Evolutionary conservation across 176 grass and related monocot genomes (phyloP), one percentile per base, ranked within the genome.

Genomic region (Aegilops umbellulata): DNA sequence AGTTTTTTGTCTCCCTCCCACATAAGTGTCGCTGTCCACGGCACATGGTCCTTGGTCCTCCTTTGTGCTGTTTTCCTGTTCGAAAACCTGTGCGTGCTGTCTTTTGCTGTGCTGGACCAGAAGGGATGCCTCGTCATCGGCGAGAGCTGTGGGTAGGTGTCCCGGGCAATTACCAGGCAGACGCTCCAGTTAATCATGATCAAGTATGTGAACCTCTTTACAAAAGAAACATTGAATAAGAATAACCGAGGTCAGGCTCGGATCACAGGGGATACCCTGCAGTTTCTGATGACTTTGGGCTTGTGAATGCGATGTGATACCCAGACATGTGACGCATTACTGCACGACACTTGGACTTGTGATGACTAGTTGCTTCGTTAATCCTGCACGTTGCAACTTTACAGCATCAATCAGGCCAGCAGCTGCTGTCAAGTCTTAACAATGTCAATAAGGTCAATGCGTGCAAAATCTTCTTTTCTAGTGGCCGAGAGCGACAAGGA

Each of bases 1-100:
- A 53, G 49, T 19, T 53, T 53, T 23, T 53, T 35, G 55, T 12
- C 27, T 23, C 13, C 77, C 27, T 38, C 76, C 1, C 58, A 73
- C 78, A 53, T 19, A 19, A 79, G 57, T 10, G 88, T 79, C 84
- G 26, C 80, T 65, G 35, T 87, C 42, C 44, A 74, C 16, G 69
- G 6, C 27, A 9, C 49, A 17, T 84, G 69, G 60, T 57, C 70
- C 10, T 53, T 53, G 83, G 81, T 79, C 75, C 41, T 57, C 34
- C 30, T 53, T 65, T 65, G 68, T 75, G 85, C 68, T 55, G 30
- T 77, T 78, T 69, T 64, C 29, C 72, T 39, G 39, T 77, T 69
- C 71, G 3, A 87, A 74, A 87, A 79, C 10, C 46, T 22, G 55
- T 51, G 32, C 58, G 55, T 51, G 32, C 58, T 60, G 61, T 19